phyloP scores from a whole-genome alignment of 352 stramenopile species.

The Lagenidium giganteum region DNA sequence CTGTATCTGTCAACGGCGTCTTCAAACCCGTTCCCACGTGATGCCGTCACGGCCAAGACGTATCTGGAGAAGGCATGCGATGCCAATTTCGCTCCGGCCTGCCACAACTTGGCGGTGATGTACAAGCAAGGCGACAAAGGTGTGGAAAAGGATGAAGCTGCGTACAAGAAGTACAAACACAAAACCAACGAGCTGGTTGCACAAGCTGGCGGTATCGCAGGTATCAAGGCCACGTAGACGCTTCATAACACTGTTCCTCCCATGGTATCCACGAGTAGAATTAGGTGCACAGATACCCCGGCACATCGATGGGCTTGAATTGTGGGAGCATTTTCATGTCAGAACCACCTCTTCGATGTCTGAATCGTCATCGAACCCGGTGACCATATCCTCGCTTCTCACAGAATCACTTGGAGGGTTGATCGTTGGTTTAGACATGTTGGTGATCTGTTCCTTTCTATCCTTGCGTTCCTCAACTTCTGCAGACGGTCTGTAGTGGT shows the following conservation, averaged over 20 bases:
- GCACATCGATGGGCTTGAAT: too few relatives aligned
- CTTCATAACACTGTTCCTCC: not conserved
- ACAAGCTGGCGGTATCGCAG: constrained; percentile 57
- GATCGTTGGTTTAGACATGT: too few relatives aligned
- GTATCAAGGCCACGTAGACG: constrained; percentile 33
- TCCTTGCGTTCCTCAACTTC: too few relatives aligned
- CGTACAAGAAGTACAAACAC: constrained; percentile 68
- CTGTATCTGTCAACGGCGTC: constrained; percentile 52
- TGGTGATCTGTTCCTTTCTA: too few relatives aligned
- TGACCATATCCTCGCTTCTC: too few relatives aligned
- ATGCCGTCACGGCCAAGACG: constrained; percentile 50
- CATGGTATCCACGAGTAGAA: too few relatives aligned
- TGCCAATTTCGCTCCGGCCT: constrained; percentile 81
- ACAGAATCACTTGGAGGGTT: too few relatives aligned
- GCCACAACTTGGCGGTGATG: constrained; percentile 87
- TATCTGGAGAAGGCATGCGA: constrained; percentile 76
- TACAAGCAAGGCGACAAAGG: constrained; percentile 84
- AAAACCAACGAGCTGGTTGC: constrained; percentile 76
- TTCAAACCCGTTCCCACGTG: constrained; percentile 33
- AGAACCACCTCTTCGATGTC: constrained; percentile 61
- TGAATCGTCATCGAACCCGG: constrained; percentile 52
- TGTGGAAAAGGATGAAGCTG: constrained; percentile 52
- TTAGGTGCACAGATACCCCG: too few relatives aligned
- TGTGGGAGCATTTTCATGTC: not conserved
- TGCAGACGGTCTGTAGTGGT: too few relatives aligned